These are phyloP conservation scores for Lichenothelia convexa DNA, from an alignment of 495 filamentous ascomycete genomes.

Conservation along the genomic window DNA sequence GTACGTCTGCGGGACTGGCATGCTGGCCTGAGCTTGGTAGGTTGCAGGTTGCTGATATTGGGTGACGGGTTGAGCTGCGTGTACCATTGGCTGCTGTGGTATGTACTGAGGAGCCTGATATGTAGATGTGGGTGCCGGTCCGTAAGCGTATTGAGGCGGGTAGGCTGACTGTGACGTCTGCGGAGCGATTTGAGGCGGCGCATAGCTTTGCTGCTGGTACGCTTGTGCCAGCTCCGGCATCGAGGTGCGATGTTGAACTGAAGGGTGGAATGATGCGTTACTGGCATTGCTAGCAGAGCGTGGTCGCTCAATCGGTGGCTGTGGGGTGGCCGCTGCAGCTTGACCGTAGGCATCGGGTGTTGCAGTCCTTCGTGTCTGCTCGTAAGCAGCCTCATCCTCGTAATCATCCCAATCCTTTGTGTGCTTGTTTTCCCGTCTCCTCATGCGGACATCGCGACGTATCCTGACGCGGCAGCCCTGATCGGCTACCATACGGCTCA, in stretches of 20 bases:
- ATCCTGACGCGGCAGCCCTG: constrained; percentile 96
- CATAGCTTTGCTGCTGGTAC: constrained; percentile 14
- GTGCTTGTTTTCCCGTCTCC: constrained; percentile 59
- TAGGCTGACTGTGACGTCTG: constrained; percentile 18
- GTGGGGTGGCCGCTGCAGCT: constrained; percentile 25
- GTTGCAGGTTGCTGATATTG: constrained; percentile 13
- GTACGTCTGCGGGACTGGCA: constrained; percentile 13
- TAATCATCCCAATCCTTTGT: constrained; percentile 38
- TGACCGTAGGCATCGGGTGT: constrained; percentile 44
- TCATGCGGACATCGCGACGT: constrained; percentile 91
- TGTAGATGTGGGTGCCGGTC: constrained; percentile 9
- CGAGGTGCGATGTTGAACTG: constrained; percentile 24
- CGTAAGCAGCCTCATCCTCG: constrained; percentile 42
- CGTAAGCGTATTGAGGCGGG: constrained; percentile 17
- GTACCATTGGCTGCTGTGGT: constrained; percentile 16
- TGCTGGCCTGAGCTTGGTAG: constrained; percentile 13
- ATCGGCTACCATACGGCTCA: constrained; percentile 85
- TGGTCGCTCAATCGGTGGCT: constrained; percentile 30
- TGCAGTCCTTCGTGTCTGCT: constrained; percentile 34
- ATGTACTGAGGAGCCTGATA: constrained; percentile 13
- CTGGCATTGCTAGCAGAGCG: constrained; percentile 62
- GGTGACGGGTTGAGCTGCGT: constrained; percentile 15
- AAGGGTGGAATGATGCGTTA: constrained; percentile 20
- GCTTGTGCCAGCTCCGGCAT: constrained; percentile 22
- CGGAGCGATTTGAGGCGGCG: constrained; percentile 20